Percentiles rank a stretch among this genome's conserved stretches.
phyloP scores from a whole-genome alignment of 306 rosid species.

The Malus fusca region DNA sequence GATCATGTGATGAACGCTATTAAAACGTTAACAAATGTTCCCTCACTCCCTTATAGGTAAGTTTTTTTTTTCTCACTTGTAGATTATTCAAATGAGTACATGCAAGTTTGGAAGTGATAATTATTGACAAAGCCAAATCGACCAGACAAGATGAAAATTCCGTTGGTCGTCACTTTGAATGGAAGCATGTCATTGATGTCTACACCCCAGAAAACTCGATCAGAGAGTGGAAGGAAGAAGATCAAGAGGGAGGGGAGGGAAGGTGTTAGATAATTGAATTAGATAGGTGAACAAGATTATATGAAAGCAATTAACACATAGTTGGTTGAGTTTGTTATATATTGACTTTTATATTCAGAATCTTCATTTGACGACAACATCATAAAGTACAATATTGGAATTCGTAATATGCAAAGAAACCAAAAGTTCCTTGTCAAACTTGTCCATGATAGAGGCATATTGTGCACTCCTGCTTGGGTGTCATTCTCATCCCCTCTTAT shows the following conservation, averaged over 20 bases:
- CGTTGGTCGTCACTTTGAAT: not conserved
- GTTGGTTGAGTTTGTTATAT: slow-evolving; percentile 73
- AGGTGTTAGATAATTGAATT: slow-evolving; percentile 11
- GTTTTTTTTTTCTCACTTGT: too few species aligned
- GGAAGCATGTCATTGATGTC: not conserved
- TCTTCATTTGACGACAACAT: not conserved
- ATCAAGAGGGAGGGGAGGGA: not conserved
- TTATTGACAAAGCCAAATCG: not conserved
- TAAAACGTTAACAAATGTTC: too few species aligned
- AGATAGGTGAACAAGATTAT: slow-evolving; percentile 59
- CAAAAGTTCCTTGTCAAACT: slow-evolving; percentile 28
- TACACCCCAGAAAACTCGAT: not conserved
- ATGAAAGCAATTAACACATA: not conserved
- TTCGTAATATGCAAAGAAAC: not conserved
- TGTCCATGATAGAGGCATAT: slow-evolving; percentile 17
- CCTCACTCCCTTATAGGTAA: too few species aligned
- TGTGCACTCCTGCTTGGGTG: too few species aligned
- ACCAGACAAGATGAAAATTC: not conserved
- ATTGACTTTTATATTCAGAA: slow-evolving; percentile 17
- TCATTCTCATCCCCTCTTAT: too few species aligned
- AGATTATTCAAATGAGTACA: not conserved
- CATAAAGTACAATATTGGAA: not conserved
- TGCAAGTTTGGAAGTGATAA: not conserved
- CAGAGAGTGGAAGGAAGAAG: not conserved
- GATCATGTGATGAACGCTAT: too few species aligned